Evolutionary conservation across 2,329 filamentous ascomycete species (phyloP).

Genomic region (Metarhizium brunneum): DNA sequence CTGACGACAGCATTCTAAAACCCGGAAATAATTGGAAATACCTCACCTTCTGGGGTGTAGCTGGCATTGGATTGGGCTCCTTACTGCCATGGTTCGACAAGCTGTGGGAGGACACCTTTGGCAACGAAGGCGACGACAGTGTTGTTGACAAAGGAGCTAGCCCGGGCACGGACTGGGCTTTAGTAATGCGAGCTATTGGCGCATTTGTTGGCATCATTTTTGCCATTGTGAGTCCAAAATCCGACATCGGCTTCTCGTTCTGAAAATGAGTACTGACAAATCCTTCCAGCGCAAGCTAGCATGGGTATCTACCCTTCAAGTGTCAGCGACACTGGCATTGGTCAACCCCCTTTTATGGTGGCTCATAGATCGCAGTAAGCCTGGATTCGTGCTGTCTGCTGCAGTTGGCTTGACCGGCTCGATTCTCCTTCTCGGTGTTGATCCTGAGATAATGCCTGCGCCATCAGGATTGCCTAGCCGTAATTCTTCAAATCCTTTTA

Average conservation of each 20-base stretch:
- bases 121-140: constrained; percentile 22
- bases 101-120: constrained; percentile 53
- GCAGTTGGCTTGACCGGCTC: constrained; percentile 68
- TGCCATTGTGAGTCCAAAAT: constrained; percentile 58
- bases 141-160: constrained; percentile 20
- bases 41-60: constrained; percentile 70
- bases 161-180: constrained; percentile 61
- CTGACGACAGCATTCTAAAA: constrained; percentile 31
- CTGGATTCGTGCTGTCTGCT: constrained; percentile 73
- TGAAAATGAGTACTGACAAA: not conserved
- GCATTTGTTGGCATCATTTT: constrained; percentile 53
- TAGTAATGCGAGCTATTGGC: constrained; percentile 48
- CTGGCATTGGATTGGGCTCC: constrained; percentile 68
- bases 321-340: constrained; percentile 79
- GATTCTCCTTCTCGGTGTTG: constrained; percentile 60
- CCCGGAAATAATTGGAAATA: constrained; percentile 52
- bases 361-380: constrained; percentile 79
- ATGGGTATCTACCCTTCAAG: constrained; percentile 92
- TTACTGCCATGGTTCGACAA: constrained; percentile 78
- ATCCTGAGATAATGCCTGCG: constrained; percentile 68
- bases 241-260: not conserved
- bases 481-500: not conserved
- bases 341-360: constrained; percentile 95
- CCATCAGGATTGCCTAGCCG: constrained; percentile 37
- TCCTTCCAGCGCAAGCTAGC: constrained; percentile 65